Conservation (phyloP, 768 basidiomycete species). For the Leccinum obscurum region DNA sequence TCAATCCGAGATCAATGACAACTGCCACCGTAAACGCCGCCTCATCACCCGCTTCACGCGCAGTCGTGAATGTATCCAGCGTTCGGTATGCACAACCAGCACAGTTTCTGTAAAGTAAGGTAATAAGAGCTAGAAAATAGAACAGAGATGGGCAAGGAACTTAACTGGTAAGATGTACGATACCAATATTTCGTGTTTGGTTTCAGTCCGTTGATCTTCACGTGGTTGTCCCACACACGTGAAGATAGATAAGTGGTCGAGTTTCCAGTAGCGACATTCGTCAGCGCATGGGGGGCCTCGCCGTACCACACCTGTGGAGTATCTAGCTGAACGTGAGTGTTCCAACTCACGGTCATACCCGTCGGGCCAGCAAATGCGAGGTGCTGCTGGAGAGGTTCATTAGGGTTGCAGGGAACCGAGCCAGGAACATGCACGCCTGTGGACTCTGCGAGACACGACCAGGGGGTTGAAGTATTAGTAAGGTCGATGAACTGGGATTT, state of each 20-base stretch:
- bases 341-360: constrained; percentile 22
- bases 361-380: no score
- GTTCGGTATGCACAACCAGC: constrained; percentile 27
- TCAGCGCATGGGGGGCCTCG: constrained; percentile 17
- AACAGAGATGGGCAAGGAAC: background rate
- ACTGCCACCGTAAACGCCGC: constrained; percentile 25
- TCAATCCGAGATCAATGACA: constrained; percentile 30
- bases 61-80: constrained; percentile 27
- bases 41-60: constrained; percentile 21
- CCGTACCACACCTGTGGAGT: constrained; percentile 29
- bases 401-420: no score
- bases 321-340: constrained; percentile 20
- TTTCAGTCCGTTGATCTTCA: constrained; percentile 27
- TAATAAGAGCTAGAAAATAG: background rate
- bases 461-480: constrained; percentile 9
- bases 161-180: constrained; percentile 24
- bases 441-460: constrained; percentile 28
- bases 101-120: constrained; percentile 21
- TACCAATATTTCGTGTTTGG: constrained; percentile 16
- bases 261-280: constrained; percentile 19
- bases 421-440: constrained; percentile 14
- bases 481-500: constrained; percentile 22
- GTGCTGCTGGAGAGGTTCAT: no score
- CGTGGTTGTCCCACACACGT: constrained; percentile 31
- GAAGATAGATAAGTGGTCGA: constrained; percentile 27